These are phyloP conservation scores for Phellinidium pouzarii DNA, from an alignment of 1,284 basidiomycete genomes.

Conservation along the genomic window DNA sequence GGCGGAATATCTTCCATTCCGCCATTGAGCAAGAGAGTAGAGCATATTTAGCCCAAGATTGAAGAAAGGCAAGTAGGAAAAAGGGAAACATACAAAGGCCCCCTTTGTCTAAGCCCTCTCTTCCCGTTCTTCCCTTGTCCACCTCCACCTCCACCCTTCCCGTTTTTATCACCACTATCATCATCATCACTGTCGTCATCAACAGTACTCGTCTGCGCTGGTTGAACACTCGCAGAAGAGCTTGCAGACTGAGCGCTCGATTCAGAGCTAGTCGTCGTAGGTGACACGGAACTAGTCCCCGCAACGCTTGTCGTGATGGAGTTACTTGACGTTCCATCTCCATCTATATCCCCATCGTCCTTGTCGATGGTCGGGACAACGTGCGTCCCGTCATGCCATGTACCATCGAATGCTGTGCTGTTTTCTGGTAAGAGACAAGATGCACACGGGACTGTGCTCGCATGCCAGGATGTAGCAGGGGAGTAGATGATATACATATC, in stretches of 20 bases:
- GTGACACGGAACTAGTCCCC: too few species aligned
- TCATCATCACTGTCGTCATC: constrained; percentile 17
- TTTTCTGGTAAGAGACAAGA: constrained; percentile 31
- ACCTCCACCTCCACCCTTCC: constrained; percentile 19
- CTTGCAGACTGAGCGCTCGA: neutral
- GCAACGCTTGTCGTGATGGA: too few species aligned
- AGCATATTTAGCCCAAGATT: neutral
- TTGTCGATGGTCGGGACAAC: constrained; percentile 27
- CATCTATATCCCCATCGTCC: constrained; percentile 23
- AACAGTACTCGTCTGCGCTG: constrained; percentile 6
- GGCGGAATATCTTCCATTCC: neutral
- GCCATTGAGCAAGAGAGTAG: neutral
- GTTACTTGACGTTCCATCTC: constrained; percentile 5
- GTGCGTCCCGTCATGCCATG: constrained; percentile 40
- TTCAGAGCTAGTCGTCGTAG: constrained; percentile 12
- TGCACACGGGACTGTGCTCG: constrained; percentile 29
- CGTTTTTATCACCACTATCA: constrained; percentile 20
- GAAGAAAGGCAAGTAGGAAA: neutral
- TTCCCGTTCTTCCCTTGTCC: constrained; percentile 15
- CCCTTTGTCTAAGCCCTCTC: neutral
- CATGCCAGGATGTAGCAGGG: constrained; percentile 35
- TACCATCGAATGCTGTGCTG: constrained; percentile 27
- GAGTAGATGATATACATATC: constrained; percentile 36
- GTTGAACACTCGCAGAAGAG: constrained; percentile 8
- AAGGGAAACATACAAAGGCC: constrained; percentile 9